Percentiles rank a stretch among this genome's conserved stretches.
These are phyloP conservation scores for Euclidium syriacum DNA, from an alignment of 345 rosid species.

Conservation along the genomic window DNA sequence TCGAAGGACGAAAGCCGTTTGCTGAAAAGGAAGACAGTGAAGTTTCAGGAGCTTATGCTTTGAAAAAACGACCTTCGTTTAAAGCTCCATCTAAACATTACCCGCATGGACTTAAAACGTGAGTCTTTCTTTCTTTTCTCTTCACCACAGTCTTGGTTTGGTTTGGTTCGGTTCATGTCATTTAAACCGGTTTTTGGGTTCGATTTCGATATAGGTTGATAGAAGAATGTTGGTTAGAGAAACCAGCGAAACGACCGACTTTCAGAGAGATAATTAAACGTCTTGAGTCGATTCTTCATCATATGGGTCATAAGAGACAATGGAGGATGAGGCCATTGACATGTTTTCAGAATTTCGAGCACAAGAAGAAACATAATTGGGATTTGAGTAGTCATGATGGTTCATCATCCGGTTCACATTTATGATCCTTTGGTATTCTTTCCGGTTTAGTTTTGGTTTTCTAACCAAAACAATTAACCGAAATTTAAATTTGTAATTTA, in stretches of 20 bases:
- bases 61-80: constrained; percentile 54
- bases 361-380: constrained; percentile 61
- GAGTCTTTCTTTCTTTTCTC: constrained; percentile 22
- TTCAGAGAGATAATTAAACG: constrained; percentile 62
- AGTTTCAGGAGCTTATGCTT: constrained; percentile 51
- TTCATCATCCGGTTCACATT: constrained; percentile 55
- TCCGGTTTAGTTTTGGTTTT: constrained; percentile 18
- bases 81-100: constrained; percentile 68
- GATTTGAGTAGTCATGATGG: constrained; percentile 40
- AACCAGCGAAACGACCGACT: constrained; percentile 71
- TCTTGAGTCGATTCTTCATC: constrained; percentile 52
- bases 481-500: neutral
- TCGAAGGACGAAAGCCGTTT: constrained; percentile 82
- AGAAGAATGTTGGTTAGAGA: constrained; percentile 85
- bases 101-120: constrained; percentile 84
- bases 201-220: constrained; percentile 52
- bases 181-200: neutral
- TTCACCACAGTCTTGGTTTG: neutral
- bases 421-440: constrained; percentile 16
- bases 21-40: constrained; percentile 54
- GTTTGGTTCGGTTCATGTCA: constrained; percentile 5
- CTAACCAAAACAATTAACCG: neutral
- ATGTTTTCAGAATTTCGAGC: constrained; percentile 69
- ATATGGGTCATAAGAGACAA: constrained; percentile 52
- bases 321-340: constrained; percentile 82